phyloP scores from a whole-genome alignment of 176 grass and related monocot genomes.

The Oryza meyeriana region DNA sequence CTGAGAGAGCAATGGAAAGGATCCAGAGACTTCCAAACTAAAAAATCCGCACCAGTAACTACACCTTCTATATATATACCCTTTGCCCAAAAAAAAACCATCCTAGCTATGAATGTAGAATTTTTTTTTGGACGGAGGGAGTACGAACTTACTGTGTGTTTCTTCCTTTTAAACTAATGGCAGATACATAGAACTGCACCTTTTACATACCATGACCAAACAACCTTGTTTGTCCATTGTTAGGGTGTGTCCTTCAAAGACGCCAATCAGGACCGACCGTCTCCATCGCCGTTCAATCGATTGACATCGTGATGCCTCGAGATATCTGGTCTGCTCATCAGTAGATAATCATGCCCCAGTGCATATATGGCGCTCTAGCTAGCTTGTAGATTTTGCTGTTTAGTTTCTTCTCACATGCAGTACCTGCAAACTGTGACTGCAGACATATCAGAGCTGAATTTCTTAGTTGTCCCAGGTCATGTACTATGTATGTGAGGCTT shows the following conservation, averaged over 20 bases:
- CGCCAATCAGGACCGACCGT: conserved; percentile 13
- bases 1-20: too few relatives aligned
- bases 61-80: too few relatives aligned
- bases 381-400: neutral
- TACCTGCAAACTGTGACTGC: neutral
- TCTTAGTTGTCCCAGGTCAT: neutral
- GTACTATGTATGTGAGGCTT: neutral
- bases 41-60: too few relatives aligned
- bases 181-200: neutral
- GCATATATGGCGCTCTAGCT: neutral
- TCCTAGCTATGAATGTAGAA: too few relatives aligned
- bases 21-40: too few relatives aligned
- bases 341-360: neutral
- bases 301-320: neutral
- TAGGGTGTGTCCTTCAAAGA: conserved; percentile 45
- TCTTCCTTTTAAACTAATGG: neutral
- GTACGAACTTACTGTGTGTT: too few relatives aligned
- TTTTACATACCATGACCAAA: neutral
- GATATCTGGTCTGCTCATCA: neutral
- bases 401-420: neutral
- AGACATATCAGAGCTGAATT: neutral
- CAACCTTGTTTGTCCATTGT: neutral
- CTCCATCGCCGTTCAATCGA: neutral
- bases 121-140: too few relatives aligned
- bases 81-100: too few relatives aligned